phyloP scores from a whole-genome alignment of 106 monocot species.

The Narthecium ossifragum region DNA sequence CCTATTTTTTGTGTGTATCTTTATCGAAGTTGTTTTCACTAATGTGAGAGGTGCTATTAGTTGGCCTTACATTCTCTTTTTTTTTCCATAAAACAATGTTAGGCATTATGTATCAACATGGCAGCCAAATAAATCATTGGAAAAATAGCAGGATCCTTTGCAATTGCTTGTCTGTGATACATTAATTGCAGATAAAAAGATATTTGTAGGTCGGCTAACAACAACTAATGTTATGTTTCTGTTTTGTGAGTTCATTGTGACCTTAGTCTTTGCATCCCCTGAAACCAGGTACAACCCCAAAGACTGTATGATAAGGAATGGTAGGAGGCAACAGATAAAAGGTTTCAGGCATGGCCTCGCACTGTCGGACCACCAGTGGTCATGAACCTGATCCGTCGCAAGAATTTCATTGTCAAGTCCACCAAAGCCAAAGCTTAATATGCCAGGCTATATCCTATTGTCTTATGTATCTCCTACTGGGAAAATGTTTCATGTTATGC shows the following conservation, averaged over 20 bases:
- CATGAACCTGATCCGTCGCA: constrained; percentile 86
- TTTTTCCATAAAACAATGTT: too few species aligned
- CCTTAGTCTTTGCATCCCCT: not conserved
- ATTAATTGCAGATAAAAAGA: constrained; percentile 29
- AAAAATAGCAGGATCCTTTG: constrained; percentile 17
- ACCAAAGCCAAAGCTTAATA: constrained; percentile 39
- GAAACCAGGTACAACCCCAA: constrained; percentile 44
- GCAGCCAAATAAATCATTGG: constrained; percentile 16
- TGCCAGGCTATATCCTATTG: too few species aligned
- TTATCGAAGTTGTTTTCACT: too few species aligned
- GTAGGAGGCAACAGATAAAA: constrained; percentile 73
- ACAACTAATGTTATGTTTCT: not conserved
- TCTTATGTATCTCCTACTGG: too few species aligned
- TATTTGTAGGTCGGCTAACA: constrained; percentile 40
- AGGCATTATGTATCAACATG: too few species aligned
- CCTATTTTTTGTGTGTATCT: too few species aligned
- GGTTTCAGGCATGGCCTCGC: constrained; percentile 91
- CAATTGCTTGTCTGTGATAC: constrained; percentile 18
- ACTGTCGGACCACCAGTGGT: constrained; percentile 88
- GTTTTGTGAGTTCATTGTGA: not conserved
- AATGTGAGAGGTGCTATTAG: too few species aligned
- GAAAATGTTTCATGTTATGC: too few species aligned
- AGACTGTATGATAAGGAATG: constrained; percentile 61
- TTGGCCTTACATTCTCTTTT: too few species aligned
- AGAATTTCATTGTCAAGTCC: constrained; percentile 84